A percentile compares a stretch with the other conserved stretches of the same genome.
Evolutionary conservation across 2,329 filamentous ascomycete genomes (phyloP).

Genomic region (Malbranchea zuffiana): DNA sequence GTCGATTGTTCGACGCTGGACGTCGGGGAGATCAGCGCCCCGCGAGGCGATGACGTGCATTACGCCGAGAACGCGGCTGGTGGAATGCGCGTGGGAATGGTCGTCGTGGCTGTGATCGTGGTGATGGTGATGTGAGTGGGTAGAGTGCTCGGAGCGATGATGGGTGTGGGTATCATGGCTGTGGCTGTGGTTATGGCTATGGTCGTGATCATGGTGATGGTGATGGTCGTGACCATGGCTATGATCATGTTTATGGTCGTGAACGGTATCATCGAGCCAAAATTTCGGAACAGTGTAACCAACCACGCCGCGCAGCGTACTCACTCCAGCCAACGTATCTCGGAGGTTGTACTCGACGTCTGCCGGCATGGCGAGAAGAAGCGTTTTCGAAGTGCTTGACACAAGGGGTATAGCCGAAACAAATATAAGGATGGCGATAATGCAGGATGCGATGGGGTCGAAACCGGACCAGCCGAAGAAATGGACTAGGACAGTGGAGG

Average conservation of each 20-base stretch:
- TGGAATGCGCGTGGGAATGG: conserved; percentile 16
- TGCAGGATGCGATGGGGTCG: conserved; percentile 85
- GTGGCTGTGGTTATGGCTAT: conserved; percentile 22
- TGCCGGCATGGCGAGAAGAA: conserved; percentile 75
- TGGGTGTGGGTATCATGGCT: conserved; percentile 16
- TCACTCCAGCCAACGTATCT: conserved; percentile 73
- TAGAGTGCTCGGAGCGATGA: conserved; percentile 23
- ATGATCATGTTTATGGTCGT: conserved; percentile 25
- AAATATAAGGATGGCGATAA: conserved; percentile 89
- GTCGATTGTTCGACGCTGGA: conserved; percentile 61
- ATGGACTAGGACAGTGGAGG: conserved; percentile 78
- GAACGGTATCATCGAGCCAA: conserved; percentile 65
- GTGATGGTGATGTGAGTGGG: conserved; percentile 22
- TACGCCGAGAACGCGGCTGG: conserved; percentile 56
- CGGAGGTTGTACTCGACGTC: conserved; percentile 79
- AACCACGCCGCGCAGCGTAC: conserved; percentile 69
- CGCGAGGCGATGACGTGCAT: conserved; percentile 74
- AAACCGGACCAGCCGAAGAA: conserved; percentile 85
- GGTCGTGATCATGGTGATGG: conserved; percentile 22
- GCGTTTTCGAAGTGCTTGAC: conserved; percentile 65
- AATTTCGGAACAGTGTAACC: conserved; percentile 82
- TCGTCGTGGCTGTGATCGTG: conserved; percentile 20
- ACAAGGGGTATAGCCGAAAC: conserved; percentile 84
- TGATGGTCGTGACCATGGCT: conserved; percentile 20
- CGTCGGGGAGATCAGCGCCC: conserved; percentile 66